Base-by-base conservation (phyloP, 164 flowering plant species). In the Chimonanthus salicifolius region DNA sequence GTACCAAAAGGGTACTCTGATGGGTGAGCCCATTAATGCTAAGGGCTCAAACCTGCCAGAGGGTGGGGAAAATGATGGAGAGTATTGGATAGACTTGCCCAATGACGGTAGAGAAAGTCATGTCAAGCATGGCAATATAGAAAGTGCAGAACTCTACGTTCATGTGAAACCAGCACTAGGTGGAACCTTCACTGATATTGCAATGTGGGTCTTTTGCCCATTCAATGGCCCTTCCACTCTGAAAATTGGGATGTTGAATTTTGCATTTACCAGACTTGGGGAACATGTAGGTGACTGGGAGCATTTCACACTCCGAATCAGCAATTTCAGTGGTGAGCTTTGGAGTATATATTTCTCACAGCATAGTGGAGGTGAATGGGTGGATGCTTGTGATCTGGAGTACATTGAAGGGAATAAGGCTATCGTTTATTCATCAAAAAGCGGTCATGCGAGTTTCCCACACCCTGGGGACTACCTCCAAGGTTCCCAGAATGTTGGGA, bases 281-380 rank as follows among this genome's bases (percentile, higher is more conserved):
- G 83, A 88, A 68, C 99, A 94, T 75, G 90, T 91, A 5, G 78
- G 97, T 45, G 98, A 94, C 50, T 94, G 98, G 97, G 98, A 94
- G 77, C 98, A 94, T 82, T 86, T 84, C 70, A 92, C 97, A 3
- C 89, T 94, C 68, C 86, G 97, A 2, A 74, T 92, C 13, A 85
- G 94, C 88, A 94, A 92, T 81, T 92, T 92, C 75, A 85, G 85
- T 0, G 99, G 99, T 15, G 92, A 87, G 81, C 92, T 94, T 3
- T 85, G 84, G 84, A 81, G 88, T 58, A 80, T 91, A 18, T 94
- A 90, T 79, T 88, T 90, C 81, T 91, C 99, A 2, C 95, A 94
- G 82, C 97, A 92, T 78, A 94, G 99, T 64, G 88, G 94, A 18
- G 98, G 99, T 1, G 81, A 79, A 71, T 92, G 99, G 98, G 89